phyloP scores from a whole-genome alignment of 805 yeast genomes.

The Jamesozyma spencerorum region DNA sequence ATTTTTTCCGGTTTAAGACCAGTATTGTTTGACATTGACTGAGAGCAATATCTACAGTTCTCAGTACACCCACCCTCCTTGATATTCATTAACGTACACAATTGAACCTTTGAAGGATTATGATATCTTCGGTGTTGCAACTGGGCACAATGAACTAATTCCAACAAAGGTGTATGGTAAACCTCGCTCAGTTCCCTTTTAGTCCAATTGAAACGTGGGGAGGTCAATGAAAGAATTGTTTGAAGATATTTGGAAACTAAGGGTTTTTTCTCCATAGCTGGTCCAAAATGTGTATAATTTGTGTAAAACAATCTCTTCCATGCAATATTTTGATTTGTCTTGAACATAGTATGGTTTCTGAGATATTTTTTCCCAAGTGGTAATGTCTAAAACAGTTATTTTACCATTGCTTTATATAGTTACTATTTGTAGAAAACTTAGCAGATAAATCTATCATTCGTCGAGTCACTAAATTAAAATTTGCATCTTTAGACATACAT shows the following conservation, averaged over 20 bases:
- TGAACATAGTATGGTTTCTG: no score
- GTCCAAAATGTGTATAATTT: no score
- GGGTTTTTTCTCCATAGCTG: no score
- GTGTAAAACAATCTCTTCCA: no score
- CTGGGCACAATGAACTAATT: slow-evolving; percentile 51
- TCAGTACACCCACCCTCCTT: slow-evolving; percentile 78
- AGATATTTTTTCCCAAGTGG: no score
- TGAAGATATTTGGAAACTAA: slow-evolving; percentile 6
- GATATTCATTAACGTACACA: slow-evolving; percentile 66
- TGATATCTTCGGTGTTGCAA: slow-evolving; percentile 58
- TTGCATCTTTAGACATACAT: background rate
- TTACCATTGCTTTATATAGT: no score
- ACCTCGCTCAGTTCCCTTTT: slow-evolving; percentile 49
- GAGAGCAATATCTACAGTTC: slow-evolving; percentile 76
- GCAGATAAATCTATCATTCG: no score
- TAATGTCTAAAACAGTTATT: no score
- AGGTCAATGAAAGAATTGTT: slow-evolving; percentile 25
- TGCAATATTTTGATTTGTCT: no score
- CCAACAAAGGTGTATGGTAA: slow-evolving; percentile 57
- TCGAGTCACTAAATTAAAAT: no score
- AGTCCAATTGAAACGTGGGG: slow-evolving; percentile 44
- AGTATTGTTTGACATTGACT: slow-evolving; percentile 58
- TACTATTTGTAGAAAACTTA: no score
- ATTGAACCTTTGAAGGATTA: slow-evolving; percentile 60
- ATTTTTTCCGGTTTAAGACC: slow-evolving; percentile 64